A percentile compares a stretch with the other conserved stretches of the same genome.
phyloP scores from a whole-genome alignment of 805 yeast genomes.

The Candida silvicultrix region DNA sequence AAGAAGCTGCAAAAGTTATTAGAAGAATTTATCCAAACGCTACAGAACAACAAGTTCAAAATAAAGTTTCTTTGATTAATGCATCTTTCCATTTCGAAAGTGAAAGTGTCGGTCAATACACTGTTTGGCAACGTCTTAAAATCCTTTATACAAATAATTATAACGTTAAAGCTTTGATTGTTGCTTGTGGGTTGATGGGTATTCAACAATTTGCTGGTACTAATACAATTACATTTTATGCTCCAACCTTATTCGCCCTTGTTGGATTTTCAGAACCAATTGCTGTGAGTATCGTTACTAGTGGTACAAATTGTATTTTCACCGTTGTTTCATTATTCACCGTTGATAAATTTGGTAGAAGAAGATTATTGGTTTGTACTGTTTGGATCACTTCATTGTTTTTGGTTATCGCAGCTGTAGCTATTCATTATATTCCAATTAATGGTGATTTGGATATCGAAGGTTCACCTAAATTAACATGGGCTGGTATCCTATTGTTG shows the following conservation, averaged over 20 bases:
- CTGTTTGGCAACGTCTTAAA: neutral
- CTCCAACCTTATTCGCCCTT: constrained; percentile 48
- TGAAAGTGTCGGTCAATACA: constrained; percentile 4
- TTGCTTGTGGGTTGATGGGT: constrained; percentile 46
- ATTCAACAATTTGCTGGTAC: constrained; percentile 59
- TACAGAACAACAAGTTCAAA: constrained; percentile 33
- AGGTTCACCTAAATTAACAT: neutral
- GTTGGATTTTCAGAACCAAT: constrained; percentile 49
- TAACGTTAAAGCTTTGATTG: constrained; percentile 34
- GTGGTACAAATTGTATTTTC: constrained; percentile 47
- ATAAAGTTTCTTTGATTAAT: constrained; percentile 42
- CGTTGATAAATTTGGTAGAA: constrained; percentile 45
- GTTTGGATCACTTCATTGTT: constrained; percentile 34
- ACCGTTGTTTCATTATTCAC: constrained; percentile 45
- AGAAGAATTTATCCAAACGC: constrained; percentile 38
- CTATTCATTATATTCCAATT: constrained; percentile 14
- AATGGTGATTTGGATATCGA: neutral
- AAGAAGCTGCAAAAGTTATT: constrained; percentile 36
- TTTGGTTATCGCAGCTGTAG: constrained; percentile 25
- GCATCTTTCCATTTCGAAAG: constrained; percentile 26
- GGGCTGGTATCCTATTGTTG: constrained; percentile 19
- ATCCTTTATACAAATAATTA: constrained; percentile 13
- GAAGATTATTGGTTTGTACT: constrained; percentile 35
- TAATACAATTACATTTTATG: constrained; percentile 58
- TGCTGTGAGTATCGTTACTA: constrained; percentile 47